These are phyloP conservation scores for Ophiostoma triangulosporum DNA, from an alignment of 2,329 filamentous ascomycete species.

Conservation along the genomic window DNA sequence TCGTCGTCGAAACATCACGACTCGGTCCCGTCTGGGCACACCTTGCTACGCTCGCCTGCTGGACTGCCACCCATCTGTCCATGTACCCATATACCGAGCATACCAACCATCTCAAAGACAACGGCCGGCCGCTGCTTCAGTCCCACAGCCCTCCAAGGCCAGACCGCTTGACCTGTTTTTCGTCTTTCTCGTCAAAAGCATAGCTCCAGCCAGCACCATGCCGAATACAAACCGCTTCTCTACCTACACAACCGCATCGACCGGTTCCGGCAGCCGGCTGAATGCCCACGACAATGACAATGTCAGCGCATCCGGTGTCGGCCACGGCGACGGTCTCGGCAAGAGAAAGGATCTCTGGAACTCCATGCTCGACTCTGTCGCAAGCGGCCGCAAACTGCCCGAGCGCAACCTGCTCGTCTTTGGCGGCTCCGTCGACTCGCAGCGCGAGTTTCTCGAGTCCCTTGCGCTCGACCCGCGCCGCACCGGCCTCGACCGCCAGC, in stretches of 20 bases:
- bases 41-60: not conserved
- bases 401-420: constrained; percentile 85
- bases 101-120: too few species aligned
- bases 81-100: too few species aligned
- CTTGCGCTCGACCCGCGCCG: constrained; percentile 40
- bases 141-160: not conserved
- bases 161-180: not conserved
- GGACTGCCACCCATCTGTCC: not conserved
- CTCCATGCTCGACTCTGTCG: constrained; percentile 79
- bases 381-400: constrained; percentile 76
- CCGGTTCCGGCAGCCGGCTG: constrained; percentile 32
- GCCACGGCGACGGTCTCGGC: constrained; percentile 19
- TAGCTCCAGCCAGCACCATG: constrained; percentile 26
- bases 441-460: constrained; percentile 68
- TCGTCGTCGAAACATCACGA: not conserved
- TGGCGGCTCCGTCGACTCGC: constrained; percentile 69
- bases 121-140: not conserved
- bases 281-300: constrained; percentile 2
- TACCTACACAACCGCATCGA: constrained; percentile 42
- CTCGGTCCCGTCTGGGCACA: not conserved
- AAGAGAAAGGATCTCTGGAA: constrained; percentile 82
- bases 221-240: constrained; percentile 42
- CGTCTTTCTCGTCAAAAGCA: too few species aligned
- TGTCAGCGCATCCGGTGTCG: not conserved
- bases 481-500: constrained; percentile 35